phyloP scores from a whole-genome alignment of 805 yeast genomes.

The Candida khao-thaluensis region DNA sequence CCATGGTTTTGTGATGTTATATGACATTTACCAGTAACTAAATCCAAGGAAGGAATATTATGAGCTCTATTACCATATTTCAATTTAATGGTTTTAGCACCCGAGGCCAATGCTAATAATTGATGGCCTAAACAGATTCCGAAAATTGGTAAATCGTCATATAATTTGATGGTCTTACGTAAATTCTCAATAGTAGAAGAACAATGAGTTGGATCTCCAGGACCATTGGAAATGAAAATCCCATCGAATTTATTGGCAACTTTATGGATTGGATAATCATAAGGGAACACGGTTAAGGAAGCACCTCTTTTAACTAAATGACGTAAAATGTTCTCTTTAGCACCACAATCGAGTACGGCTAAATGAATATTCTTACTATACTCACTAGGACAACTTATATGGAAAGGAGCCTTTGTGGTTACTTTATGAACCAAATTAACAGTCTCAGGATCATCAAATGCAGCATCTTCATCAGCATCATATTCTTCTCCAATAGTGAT shows the following conservation, averaged over 20 bases:
- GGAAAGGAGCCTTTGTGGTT: constrained; percentile 93
- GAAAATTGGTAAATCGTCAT: constrained; percentile 79
- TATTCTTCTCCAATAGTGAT: constrained; percentile 88
- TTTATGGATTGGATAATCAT: constrained; percentile 88
- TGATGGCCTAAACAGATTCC: constrained; percentile 99
- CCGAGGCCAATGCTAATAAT: constrained; percentile 89
- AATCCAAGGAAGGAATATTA: constrained; percentile 92
- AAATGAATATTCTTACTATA: constrained; percentile 64
- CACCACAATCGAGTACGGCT: constrained; percentile 97
- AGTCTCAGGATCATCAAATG: constrained; percentile 85
- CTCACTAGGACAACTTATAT: constrained; percentile 62
- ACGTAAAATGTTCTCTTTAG: constrained; percentile 94
- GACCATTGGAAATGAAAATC: constrained; percentile 91
- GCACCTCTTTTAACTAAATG: constrained; percentile 95
- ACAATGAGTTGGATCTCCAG: constrained; percentile 97
- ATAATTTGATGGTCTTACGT: constrained; percentile 61
- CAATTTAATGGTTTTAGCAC: constrained; percentile 88
- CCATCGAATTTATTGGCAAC: constrained; percentile 94
- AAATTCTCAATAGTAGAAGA: constrained; percentile 71
- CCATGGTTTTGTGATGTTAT: constrained; percentile 99
- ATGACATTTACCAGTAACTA: constrained; percentile 89
- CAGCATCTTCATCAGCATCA: constrained; percentile 89
- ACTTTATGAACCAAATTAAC: constrained; percentile 90
- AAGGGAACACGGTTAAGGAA: constrained; percentile 93
- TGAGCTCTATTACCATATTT: constrained; percentile 99